Evolutionary conservation across 371 early-diverging fungal species (phyloP).

Genomic region (Paraphysoderma sedebokerense): DNA sequence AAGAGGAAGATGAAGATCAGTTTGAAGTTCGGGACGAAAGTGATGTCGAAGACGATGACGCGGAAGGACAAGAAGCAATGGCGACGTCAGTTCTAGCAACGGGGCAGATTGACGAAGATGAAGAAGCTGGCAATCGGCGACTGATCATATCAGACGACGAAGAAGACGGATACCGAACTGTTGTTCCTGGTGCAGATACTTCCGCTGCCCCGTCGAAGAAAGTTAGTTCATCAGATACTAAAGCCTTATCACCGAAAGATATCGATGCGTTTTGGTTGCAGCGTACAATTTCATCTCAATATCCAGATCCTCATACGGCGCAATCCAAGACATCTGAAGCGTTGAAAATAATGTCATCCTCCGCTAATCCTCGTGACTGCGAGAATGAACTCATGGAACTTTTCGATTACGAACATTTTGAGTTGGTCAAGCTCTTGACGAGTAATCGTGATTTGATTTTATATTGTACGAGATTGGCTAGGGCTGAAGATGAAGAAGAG

Average conservation of each 20-base stretch:
- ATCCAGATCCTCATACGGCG: conserved; percentile 66
- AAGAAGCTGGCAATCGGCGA: conserved; percentile 11
- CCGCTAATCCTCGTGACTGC: conserved; percentile 51
- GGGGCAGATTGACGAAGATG: conserved; percentile 7
- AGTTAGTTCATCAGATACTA: conserved; percentile 3
- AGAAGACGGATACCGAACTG: conserved; percentile 15
- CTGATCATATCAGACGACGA: background rate
- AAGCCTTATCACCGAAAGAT: conserved; percentile 45
- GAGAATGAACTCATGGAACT: conserved; percentile 88
- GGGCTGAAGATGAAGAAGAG: conserved; percentile 39
- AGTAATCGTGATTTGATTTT: conserved; percentile 74
- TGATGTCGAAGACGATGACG: conserved; percentile 9
- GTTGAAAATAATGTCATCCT: conserved; percentile 50
- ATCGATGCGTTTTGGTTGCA: conserved; percentile 97
- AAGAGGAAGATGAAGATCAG: conserved; percentile 6
- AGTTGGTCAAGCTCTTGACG: conserved; percentile 70
- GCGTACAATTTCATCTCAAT: conserved; percentile 57
- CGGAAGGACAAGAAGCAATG: conserved; percentile 9
- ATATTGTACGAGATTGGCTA: conserved; percentile 76
- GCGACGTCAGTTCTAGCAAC: conserved; percentile 3
- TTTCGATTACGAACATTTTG: conserved; percentile 87
- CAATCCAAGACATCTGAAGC: conserved; percentile 69
- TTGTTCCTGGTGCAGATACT: conserved; percentile 3
- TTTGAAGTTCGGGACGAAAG: background rate
- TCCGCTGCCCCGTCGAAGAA: background rate